A percentile compares a stretch with the other conserved stretches of the same genome.
phyloP scores from a whole-genome alignment of 768 basidiomycete genomes.

The Pholiota microspora region DNA sequence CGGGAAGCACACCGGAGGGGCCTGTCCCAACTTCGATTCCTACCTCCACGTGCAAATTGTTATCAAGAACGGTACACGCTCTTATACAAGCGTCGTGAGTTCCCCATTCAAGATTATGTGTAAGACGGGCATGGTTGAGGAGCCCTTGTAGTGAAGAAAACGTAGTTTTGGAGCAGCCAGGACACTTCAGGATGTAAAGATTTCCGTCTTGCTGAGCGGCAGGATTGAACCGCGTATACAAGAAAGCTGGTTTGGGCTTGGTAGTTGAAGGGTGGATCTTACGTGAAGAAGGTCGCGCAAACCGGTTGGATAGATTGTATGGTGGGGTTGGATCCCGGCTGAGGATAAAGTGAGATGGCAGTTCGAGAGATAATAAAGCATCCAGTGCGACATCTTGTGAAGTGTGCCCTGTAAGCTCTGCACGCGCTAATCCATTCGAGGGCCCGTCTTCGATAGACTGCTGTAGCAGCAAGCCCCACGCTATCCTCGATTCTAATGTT shows the following conservation, averaged over 20 bases:
- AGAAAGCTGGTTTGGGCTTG: slow-evolving; percentile 27
- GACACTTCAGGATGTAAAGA: slow-evolving; percentile 43
- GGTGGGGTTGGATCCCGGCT: slow-evolving; percentile 28
- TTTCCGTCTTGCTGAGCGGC: slow-evolving; percentile 19
- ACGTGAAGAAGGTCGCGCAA: slow-evolving; percentile 19
- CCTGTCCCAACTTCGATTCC: slow-evolving; percentile 45
- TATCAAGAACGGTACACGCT: slow-evolving; percentile 43
- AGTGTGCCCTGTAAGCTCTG: too few species aligned
- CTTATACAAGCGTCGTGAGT: slow-evolving; percentile 55
- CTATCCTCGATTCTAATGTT: slow-evolving; percentile 42
- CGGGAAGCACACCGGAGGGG: slow-evolving; percentile 40
- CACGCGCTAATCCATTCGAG: too few species aligned
- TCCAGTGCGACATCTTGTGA: slow-evolving; percentile 43
- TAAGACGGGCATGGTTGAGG: slow-evolving; percentile 51
- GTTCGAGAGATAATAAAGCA: slow-evolving; percentile 38
- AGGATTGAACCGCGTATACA: slow-evolving; percentile 36
- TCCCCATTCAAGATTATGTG: slow-evolving; percentile 49
- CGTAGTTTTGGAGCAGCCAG: slow-evolving; percentile 39
- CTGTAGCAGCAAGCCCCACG: slow-evolving; percentile 46
- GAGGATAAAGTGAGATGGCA: slow-evolving; percentile 36
- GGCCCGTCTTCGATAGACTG: slow-evolving; percentile 30
- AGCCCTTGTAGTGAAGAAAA: slow-evolving; percentile 54
- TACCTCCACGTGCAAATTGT: slow-evolving; percentile 34
- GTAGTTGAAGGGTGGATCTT: slow-evolving; percentile 5
- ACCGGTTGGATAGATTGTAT: slow-evolving; percentile 7